phyloP scores from a whole-genome alignment of 306 rosid genomes.

The Sesbania bispinosa region DNA sequence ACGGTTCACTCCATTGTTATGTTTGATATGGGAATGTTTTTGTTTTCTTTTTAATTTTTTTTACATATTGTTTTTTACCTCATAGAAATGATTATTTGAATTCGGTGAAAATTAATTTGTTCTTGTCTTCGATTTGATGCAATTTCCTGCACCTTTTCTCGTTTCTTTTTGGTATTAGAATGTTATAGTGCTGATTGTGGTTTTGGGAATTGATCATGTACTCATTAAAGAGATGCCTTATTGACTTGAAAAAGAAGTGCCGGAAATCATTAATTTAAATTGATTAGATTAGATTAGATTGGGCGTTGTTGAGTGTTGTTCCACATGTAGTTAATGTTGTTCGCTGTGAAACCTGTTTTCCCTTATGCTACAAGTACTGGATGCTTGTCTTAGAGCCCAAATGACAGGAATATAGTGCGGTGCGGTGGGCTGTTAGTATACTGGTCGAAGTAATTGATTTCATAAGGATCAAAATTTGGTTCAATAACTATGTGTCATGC shows the following conservation, averaged over 20 bases:
- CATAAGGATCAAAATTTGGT: background rate
- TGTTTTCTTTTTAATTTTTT: background rate
- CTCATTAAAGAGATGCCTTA: background rate
- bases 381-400: background rate
- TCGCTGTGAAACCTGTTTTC: background rate
- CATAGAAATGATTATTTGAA: background rate
- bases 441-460: background rate
- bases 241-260: background rate
- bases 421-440: background rate
- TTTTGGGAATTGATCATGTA: background rate
- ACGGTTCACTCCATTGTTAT: background rate
- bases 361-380: background rate
- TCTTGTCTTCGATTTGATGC: background rate
- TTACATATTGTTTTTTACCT: background rate
- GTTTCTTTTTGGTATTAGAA: background rate
- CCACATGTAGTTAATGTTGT: background rate
- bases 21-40: background rate
- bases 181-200: background rate
- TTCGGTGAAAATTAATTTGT: background rate
- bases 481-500: too few relatives aligned
- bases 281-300: background rate
- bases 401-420: background rate
- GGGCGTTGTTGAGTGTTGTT: background rate
- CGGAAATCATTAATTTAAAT: background rate
- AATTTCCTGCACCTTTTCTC: background rate